Percentiles rank a stretch among this genome's conserved stretches.
Conservation (phyloP, 805 yeast species). For the Zygosaccharomyces bailii region DNA sequence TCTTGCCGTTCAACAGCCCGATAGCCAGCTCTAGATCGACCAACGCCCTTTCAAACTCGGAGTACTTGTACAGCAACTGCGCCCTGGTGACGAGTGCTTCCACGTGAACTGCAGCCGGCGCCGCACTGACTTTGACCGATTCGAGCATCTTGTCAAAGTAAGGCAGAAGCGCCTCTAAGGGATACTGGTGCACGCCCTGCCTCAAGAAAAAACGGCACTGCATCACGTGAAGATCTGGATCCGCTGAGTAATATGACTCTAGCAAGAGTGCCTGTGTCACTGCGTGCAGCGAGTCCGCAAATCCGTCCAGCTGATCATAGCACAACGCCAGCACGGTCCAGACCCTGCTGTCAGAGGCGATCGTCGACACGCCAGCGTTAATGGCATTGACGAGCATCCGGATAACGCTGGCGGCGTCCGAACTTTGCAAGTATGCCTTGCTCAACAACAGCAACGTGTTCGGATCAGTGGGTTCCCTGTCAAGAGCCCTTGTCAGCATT, state of each 20-base stretch:
- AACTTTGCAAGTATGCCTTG: constrained; percentile 17
- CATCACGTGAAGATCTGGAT: constrained; percentile 14
- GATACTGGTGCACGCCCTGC: constrained; percentile 11
- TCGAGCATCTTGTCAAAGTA: constrained; percentile 18
- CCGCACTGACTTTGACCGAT: constrained; percentile 11
- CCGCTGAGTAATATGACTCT: constrained; percentile 1
- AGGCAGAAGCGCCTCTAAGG: constrained; percentile 13
- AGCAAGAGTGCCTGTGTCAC: constrained; percentile 11
- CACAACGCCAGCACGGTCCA: constrained; percentile 27
- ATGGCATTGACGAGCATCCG: constrained; percentile 19
- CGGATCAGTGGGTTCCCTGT: constrained; percentile 17
- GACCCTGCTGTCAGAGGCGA: constrained; percentile 16
- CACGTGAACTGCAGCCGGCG: constrained; percentile 14
- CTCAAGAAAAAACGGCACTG: constrained; percentile 21
- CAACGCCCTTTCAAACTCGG: constrained; percentile 13
- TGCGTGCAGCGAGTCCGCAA: constrained; percentile 26
- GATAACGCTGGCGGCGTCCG: constrained; percentile 17
- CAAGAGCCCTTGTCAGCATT: constrained; percentile 16
- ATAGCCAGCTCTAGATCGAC: constrained; percentile 18
- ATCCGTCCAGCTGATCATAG: constrained; percentile 23
- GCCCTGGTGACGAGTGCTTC: constrained; percentile 25
- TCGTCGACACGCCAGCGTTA: constrained; percentile 14
- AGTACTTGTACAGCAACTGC: constrained; percentile 21
- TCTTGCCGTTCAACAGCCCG: constrained; percentile 12
- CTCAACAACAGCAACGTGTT: constrained; percentile 20